These are phyloP conservation scores for Pholiota adiposa DNA, from an alignment of 1,284 basidiomycete genomes.

Conservation along the genomic window DNA sequence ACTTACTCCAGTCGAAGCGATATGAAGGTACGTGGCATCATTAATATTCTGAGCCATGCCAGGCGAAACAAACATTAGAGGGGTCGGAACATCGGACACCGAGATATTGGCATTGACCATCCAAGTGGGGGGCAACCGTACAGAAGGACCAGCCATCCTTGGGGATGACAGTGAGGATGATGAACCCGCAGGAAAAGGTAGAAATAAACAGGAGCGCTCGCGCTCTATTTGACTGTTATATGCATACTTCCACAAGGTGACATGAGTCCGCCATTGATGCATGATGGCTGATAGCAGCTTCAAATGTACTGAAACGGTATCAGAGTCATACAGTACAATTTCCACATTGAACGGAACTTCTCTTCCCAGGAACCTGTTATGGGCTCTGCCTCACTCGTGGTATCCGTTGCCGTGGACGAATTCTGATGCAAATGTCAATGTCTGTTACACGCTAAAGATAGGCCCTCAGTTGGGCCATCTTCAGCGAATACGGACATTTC, in stretches of 20 bases:
- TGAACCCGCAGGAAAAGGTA: neutral
- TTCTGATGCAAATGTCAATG: neutral
- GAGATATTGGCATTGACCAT: neutral
- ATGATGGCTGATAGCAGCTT: neutral
- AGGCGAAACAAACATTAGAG: constrained; percentile 1
- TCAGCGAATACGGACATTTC: too few relatives aligned
- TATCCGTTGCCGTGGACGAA: constrained; percentile 2
- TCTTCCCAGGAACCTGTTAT: neutral
- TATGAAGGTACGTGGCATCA: constrained; percentile 7
- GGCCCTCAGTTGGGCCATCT: too few relatives aligned
- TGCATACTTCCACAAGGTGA: neutral
- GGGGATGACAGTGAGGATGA: neutral
- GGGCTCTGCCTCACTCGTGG: neutral
- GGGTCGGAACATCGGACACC: neutral
- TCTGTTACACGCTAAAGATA: neutral
- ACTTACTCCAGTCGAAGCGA: constrained; percentile 12
- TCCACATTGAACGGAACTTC: constrained; percentile 1
- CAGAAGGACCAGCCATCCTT: constrained; percentile 1
- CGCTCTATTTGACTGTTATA: neutral
- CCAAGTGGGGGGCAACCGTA: neutral
- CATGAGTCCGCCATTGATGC: neutral
- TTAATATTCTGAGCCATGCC: constrained; percentile 1
- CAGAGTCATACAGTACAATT: neutral
- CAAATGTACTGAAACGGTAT: neutral
- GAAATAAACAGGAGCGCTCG: neutral